Evolutionary conservation across 495 filamentous ascomycete species (phyloP).

Genomic region (Hypoxylon fragiforme): DNA sequence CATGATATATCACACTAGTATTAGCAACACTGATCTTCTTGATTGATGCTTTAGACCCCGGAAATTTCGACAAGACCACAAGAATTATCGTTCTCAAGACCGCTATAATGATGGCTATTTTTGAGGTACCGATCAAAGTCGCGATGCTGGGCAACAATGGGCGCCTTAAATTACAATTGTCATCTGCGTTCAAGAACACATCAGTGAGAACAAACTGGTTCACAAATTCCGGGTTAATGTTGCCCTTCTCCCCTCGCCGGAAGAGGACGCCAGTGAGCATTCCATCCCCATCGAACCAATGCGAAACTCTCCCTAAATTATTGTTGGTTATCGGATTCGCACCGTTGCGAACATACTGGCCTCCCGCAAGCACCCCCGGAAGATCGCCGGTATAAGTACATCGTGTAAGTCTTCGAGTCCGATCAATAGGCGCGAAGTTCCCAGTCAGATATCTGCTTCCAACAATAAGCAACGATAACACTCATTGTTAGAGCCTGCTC

Average conservation of each 20-base stretch:
- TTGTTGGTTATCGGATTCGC: slow-evolving; percentile 66
- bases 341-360: slow-evolving; percentile 71
- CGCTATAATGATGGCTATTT: slow-evolving; percentile 46
- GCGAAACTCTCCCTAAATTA: slow-evolving; percentile 57
- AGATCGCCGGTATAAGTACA: slow-evolving; percentile 58
- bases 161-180: slow-evolving; percentile 43
- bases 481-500: slow-evolving; percentile 5
- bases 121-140: slow-evolving; percentile 58
- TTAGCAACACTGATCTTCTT: slow-evolving; percentile 68
- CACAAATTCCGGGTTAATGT: slow-evolving; percentile 59
- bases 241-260: slow-evolving; percentile 34
- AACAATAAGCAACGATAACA: background rate
- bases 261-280: slow-evolving; percentile 70
- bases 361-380: slow-evolving; percentile 61
- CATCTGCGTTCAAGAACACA: slow-evolving; percentile 55
- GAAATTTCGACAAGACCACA: slow-evolving; percentile 56
- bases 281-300: slow-evolving; percentile 75
- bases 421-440: slow-evolving; percentile 66
- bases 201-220: slow-evolving; percentile 69
- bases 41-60: slow-evolving; percentile 56
- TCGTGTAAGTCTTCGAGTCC: slow-evolving; percentile 49
- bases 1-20: slow-evolving; percentile 64
- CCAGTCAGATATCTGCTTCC: slow-evolving; percentile 54
- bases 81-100: slow-evolving; percentile 57
- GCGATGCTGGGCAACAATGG: slow-evolving; percentile 65